Base-by-base conservation (phyloP, 129 eudicot species). In the Pittosporum tobira region DNA sequence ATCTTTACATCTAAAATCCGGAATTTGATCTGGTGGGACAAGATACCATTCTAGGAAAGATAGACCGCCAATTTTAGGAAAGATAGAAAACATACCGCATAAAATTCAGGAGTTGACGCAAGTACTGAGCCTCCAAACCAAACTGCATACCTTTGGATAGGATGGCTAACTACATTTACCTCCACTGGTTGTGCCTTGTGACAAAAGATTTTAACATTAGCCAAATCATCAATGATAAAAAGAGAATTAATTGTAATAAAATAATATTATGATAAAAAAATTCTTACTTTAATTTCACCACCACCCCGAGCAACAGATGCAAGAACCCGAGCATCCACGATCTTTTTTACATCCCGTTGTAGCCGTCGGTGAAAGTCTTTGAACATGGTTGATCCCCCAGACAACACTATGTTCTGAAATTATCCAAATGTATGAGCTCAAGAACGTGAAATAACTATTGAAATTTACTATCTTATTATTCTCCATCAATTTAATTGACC, bases 101-200 rank as follows among this genome's bases (percentile, higher is more conserved):
- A 93, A 66, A 87, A 93, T 78, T 93, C 99, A n/a, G 94, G 99
- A 31, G 99, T 93, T 21, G 99, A 93, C 72, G 96, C 88, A 68
- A 93, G 96, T 19, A 93, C 96, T 3, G 96, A 87, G 58, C 96
- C 99, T 64, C 99, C 96, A 75, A 93, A 93, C 99, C 96, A 93
- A 60, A 84, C 99, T 55, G 96, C 99, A 65, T 84, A 93, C 70
- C 94, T 79, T 77, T 93, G 99, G 69, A 93, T 84, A 21, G 99
- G 99, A 77, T 87, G 94, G 83, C 94, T 93, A 47, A 87, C 94
- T n/a, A 87, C 99, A 58, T 93, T 93, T 59, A 93, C 99, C 79
- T 93, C 99, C 66, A 93, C 91, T 36, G 99, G 99, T 66, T 84
- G 94, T 68, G 99, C 70, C 99, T 93, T 69, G 44, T 43, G 42